These are phyloP conservation scores for Microbotryum saponariae DNA, from an alignment of 1,284 basidiomycete species.

Conservation along the genomic window DNA sequence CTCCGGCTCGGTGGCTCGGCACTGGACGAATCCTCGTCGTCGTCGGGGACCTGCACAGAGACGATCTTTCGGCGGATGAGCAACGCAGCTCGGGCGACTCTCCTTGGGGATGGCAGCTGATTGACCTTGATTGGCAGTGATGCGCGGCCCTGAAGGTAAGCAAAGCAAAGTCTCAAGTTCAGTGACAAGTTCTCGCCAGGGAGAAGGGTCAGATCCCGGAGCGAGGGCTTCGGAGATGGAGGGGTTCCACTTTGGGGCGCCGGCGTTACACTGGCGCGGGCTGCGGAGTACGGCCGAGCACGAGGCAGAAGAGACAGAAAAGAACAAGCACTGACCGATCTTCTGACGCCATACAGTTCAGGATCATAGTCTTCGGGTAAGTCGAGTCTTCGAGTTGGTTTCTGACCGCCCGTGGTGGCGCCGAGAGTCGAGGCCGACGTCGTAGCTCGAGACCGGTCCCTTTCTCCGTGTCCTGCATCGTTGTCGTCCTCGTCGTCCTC, in stretches of 20 bases:
- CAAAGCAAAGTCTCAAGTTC: not conserved
- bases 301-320: not conserved
- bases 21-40: slow-evolving; percentile 21
- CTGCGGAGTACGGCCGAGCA: not conserved
- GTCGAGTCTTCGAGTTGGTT: slow-evolving; percentile 4
- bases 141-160: slow-evolving; percentile 19
- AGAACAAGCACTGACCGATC: slow-evolving; percentile 27
- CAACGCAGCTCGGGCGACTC: not conserved
- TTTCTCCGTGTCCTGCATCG: not conserved
- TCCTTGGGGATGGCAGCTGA: not conserved
- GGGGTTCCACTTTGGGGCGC: not conserved
- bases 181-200: too few species aligned
- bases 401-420: not conserved
- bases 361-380: slow-evolving; percentile 30
- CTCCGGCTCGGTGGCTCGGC: slow-evolving; percentile 2
- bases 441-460: not conserved
- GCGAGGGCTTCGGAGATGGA: not conserved
- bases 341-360: slow-evolving; percentile 34
- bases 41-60: slow-evolving; percentile 7
- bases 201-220: too few species aligned
- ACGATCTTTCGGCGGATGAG: not conserved
- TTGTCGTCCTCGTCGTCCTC: slow-evolving; percentile 10
- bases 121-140: slow-evolving; percentile 16
- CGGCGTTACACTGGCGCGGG: not conserved
- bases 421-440: not conserved